phyloP scores from a whole-genome alignment of 805 yeast genomes.

The Myxozyma neotropica region DNA sequence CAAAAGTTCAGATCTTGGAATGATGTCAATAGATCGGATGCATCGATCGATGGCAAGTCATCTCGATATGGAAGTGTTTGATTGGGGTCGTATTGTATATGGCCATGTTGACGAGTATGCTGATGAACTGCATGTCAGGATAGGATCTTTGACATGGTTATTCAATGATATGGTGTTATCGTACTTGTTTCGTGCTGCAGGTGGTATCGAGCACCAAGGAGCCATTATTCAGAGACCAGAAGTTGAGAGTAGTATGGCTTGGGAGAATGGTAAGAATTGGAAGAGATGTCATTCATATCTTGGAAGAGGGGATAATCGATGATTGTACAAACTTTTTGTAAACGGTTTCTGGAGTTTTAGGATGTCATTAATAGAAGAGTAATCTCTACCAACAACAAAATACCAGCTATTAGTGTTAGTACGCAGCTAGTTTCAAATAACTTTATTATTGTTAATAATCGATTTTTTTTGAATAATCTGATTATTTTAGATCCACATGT shows the following conservation, averaged over 20 bases:
- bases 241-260: background rate
- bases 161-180: constrained; percentile 24
- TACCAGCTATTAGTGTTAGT: no score
- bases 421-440: background rate
- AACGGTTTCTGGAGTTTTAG: background rate
- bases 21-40: constrained; percentile 22
- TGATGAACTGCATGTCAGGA: constrained; percentile 11
- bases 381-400: no score
- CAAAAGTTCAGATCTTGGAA: constrained; percentile 2
- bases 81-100: constrained; percentile 14
- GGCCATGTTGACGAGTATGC: constrained; percentile 5
- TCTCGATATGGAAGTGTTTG: constrained; percentile 17
- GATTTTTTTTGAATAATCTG: no score
- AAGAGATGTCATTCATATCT: constrained; percentile 14
- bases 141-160: constrained; percentile 20
- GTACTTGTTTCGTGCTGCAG: constrained; percentile 27
- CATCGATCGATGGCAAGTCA: constrained; percentile 14
- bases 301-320: constrained; percentile 3
- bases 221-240: constrained; percentile 14
- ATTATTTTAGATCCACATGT: no score
- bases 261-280: constrained; percentile 13
- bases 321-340: background rate
- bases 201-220: constrained; percentile 26
- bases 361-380: background rate
- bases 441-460: background rate